Percentiles rank a stretch among this genome's conserved stretches.
Conservation (phyloP, 1,284 basidiomycete genomes). For the Boletus sp. region DNA sequence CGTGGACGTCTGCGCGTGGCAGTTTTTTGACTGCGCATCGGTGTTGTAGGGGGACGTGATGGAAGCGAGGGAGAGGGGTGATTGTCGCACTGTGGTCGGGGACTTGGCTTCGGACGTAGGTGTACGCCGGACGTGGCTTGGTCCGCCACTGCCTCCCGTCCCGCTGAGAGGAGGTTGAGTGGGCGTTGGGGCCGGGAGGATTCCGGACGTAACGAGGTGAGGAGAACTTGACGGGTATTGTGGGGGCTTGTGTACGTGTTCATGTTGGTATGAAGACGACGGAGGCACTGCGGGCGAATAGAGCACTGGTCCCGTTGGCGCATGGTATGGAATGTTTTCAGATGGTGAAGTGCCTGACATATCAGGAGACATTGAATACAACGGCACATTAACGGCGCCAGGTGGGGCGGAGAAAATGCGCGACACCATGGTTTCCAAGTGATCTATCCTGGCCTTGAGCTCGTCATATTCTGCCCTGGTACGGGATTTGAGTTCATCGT, state of each 20-base stretch:
- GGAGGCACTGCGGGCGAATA: conserved; percentile 25
- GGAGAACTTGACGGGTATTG: conserved; percentile 31
- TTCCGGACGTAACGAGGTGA: conserved; percentile 24
- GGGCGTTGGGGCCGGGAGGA: conserved; percentile 15
- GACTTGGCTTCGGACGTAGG: conserved; percentile 31
- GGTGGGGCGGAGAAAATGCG: conserved; percentile 30
- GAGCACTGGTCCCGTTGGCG: conserved; percentile 25
- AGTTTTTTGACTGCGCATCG: conserved; percentile 50
- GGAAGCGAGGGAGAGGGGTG: conserved; percentile 31
- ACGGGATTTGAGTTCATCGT: conserved; percentile 45
- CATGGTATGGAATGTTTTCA: conserved; percentile 30
- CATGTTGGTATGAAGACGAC: conserved; percentile 26
- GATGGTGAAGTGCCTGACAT: conserved; percentile 28
- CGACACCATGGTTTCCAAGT: conserved; percentile 35
- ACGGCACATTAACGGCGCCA: conserved; percentile 28
- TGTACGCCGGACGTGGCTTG: conserved; percentile 26
- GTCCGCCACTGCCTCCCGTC: conserved; percentile 12
- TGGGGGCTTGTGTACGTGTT: conserved; percentile 23
- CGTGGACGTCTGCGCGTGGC: conserved; percentile 47
- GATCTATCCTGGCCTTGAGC: conserved; percentile 39
- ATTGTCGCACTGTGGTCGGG: conserved; percentile 30
- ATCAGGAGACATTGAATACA: conserved; percentile 32
- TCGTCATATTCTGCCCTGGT: conserved; percentile 46
- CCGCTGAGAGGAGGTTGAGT: conserved; percentile 15
- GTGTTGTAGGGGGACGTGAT: conserved; percentile 34